Evolutionary conservation across 148 eudicot genomes (phyloP).

Genomic region (Euryodendron excelsum): DNA sequence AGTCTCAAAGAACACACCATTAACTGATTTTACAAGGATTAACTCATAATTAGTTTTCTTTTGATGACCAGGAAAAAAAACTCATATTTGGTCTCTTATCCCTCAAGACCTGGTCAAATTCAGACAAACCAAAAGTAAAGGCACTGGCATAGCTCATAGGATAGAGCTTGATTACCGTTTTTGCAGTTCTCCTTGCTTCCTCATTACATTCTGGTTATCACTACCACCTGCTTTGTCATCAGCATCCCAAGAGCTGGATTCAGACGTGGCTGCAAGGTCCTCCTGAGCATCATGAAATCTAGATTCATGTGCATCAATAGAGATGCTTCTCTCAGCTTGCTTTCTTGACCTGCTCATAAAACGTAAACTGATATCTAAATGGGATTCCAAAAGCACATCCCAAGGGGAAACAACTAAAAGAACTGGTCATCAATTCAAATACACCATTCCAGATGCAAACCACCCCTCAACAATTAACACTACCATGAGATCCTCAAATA

Average conservation of each 20-base stretch:
- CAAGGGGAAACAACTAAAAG: neutral
- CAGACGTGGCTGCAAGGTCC: conserved; percentile 48
- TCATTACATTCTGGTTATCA: conserved; percentile 54
- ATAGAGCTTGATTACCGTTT: conserved; percentile 43
- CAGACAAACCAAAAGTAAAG: neutral
- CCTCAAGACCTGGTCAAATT: neutral
- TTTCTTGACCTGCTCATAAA: conserved; percentile 49
- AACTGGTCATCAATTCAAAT: neutral
- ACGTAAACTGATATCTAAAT: neutral
- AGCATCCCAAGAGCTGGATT: conserved; percentile 49
- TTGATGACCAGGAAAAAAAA: neutral
- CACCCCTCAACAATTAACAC: too few species aligned
- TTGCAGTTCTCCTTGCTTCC: conserved; percentile 46
- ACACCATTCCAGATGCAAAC: neutral
- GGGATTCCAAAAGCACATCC: neutral
- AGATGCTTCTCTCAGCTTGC: conserved; percentile 33
- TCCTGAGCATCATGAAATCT: conserved; percentile 40
- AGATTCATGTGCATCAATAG: conserved; percentile 30
- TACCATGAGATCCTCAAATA: neutral
- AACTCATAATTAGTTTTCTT: too few species aligned
- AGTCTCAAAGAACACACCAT: too few species aligned
- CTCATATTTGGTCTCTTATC: neutral
- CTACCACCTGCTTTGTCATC: conserved; percentile 64
- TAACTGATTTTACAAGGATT: too few species aligned
- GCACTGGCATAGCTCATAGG: conserved; percentile 7